phyloP scores from a whole-genome alignment of 1,139 yeast genomes.

The Suhomyces bokatorum region DNA sequence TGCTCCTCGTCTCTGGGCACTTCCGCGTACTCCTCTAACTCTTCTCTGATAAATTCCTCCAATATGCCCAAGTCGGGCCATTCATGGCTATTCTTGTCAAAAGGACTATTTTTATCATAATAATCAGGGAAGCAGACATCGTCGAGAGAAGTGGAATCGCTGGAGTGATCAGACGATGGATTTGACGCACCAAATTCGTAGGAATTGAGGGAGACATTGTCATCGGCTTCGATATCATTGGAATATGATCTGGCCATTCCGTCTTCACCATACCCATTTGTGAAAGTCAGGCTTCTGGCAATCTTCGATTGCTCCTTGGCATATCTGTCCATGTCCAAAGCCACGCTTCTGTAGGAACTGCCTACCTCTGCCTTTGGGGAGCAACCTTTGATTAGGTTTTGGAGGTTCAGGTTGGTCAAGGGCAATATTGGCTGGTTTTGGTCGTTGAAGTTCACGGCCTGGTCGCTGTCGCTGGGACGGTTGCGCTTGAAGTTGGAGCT shows the following conservation, averaged over 20 bases:
- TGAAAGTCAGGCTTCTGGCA: slow-evolving; percentile 20
- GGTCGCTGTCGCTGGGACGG: neutral
- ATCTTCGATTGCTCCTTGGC: slow-evolving; percentile 37
- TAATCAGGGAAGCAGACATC: slow-evolving; percentile 60
- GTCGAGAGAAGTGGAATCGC: slow-evolving; percentile 72
- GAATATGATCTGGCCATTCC: neutral
- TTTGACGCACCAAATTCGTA: slow-evolving; percentile 58
- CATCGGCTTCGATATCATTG: slow-evolving; percentile 18
- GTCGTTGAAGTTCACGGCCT: neutral
- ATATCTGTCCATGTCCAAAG: slow-evolving; percentile 43
- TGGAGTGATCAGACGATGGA: slow-evolving; percentile 70
- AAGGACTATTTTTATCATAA: slow-evolving; percentile 30
- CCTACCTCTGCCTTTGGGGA: slow-evolving; percentile 12
- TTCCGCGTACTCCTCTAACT: slow-evolving; percentile 43
- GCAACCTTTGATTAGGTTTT: slow-evolving; percentile 22
- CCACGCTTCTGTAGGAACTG: slow-evolving; percentile 24
- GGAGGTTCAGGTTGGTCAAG: slow-evolving; percentile 40
- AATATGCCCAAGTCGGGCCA: slow-evolving; percentile 87
- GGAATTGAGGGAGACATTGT: slow-evolving; percentile 29
- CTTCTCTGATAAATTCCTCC: slow-evolving; percentile 76
- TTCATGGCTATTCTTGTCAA: slow-evolving; percentile 20
- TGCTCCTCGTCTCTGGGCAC: slow-evolving; percentile 16
- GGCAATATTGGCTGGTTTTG: slow-evolving; percentile 24
- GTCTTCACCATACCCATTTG: slow-evolving; percentile 18
- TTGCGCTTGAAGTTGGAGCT: neutral